Evolutionary conservation across 495 filamentous ascomycete species (phyloP), one percentile per base, ranked within the genome.

Genomic region (Annulohypoxylon bovei): DNA sequence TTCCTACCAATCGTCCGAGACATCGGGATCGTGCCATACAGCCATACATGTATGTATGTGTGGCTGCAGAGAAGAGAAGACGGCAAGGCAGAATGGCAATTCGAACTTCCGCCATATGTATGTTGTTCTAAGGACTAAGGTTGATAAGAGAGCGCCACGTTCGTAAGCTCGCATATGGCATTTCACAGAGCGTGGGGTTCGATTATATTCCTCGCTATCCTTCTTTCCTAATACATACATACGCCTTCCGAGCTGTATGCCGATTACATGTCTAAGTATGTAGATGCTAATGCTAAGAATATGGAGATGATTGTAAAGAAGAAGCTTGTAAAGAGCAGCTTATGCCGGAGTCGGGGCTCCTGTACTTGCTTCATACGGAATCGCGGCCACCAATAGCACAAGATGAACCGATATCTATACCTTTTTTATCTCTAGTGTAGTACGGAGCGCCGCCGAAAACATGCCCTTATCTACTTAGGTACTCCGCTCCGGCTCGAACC

Each of bases 401-500:
- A 22, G 59, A 7, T 16, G 25, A 25, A 14, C 16, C 2, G 11
- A 35, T 30, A 25, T 46, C 58, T 32, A 37, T 16, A 20, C 54
- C 20, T 40, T 30, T 40, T 60, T 44, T 37, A 46, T 69, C 55
- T 61, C 30, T 65, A 55, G 49, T 39, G 27, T 70, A 50, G 28
- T 47, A 39, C 61, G 62, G 61, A 70, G n/a, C 55, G 47, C 18
- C 56, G 60, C 61, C 61, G 60, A 37, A 55, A 44, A 8, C 32
- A 11, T 32, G 16, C n/a, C 25, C 66, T 50, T 69, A 62, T 62
- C 64, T 60, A 39, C 1, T n/a, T 63, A 42, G 20, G 39, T 42
- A 61, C 67, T 70, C 67, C 67, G 60, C 67, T 64, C 66, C 67
- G 67, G 67, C 46, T 5, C 46, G 46, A 50, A 50, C 23, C 46